Conservation (phyloP, 164 flowering plant species). For the Macadamia tetraphylla region DNA sequence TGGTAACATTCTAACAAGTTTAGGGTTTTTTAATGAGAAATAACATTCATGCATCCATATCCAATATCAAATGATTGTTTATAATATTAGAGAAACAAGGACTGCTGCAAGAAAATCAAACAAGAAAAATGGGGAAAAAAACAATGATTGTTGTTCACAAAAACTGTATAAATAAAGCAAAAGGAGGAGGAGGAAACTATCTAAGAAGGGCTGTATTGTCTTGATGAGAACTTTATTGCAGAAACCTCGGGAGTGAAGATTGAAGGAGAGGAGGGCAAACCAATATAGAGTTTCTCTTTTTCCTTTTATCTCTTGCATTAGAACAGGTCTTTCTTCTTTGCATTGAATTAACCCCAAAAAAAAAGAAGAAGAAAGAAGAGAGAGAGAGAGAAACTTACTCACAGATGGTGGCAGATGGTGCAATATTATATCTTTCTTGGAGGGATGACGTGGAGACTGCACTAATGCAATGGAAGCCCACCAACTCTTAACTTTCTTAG, state of each 20-base stretch:
- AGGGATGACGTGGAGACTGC: no score
- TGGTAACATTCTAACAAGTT: no score
- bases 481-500: no score
- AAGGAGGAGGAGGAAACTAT: not conserved
- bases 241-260: not conserved
- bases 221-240: not conserved
- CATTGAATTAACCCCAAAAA: no score
- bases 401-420: no score
- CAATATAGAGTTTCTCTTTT: not conserved
- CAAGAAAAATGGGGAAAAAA: not conserved
- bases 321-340: no score
- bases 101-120: not conserved
- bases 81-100: not conserved
- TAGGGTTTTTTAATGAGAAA: no score
- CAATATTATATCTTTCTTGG: no score
- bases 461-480: no score
- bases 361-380: no score
- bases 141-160: not conserved
- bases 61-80: not conserved
- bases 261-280: not conserved
- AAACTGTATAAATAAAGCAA: no score
- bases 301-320: not conserved
- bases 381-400: no score
- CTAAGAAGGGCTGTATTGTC: not conserved
- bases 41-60: not conserved